A percentile compares a stretch with the other conserved stretches of the same genome.
These are phyloP conservation scores for Colletotrichum incanum DNA, from an alignment of 2,329 filamentous ascomycete genomes.

Conservation along the genomic window DNA sequence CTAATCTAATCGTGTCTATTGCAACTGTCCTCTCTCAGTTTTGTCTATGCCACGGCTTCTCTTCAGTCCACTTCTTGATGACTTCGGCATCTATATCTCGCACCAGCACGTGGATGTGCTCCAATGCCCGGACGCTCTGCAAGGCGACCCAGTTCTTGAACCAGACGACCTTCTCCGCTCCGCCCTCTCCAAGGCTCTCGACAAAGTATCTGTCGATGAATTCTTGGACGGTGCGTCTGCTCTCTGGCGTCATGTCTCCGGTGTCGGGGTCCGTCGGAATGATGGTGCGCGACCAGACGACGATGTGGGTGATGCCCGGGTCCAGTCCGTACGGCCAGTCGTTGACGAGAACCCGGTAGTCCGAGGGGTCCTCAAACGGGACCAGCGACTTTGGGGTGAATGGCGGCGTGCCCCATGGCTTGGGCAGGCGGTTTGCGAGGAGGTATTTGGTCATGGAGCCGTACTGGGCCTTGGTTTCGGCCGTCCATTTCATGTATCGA, in stretches of 20 bases:
- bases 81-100: constrained; percentile 67
- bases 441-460: constrained; percentile 87
- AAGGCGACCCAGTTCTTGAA: constrained; percentile 95
- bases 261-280: constrained; percentile 80
- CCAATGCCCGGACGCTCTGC: constrained; percentile 89
- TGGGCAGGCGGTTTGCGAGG: constrained; percentile 78
- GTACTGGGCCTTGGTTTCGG: constrained; percentile 78
- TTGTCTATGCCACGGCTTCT: constrained; percentile 57
- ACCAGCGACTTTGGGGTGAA: constrained; percentile 66
- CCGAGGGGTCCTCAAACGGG: constrained; percentile 69
- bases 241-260: constrained; percentile 81
- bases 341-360: constrained; percentile 83
- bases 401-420: constrained; percentile 75
- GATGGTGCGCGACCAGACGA: constrained; percentile 91
- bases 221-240: constrained; percentile 73
- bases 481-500: constrained; percentile 84
- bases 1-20: constrained; percentile 26
- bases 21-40: constrained; percentile 26
- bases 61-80: constrained; percentile 68
- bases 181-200: constrained; percentile 65
- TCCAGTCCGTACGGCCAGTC: constrained; percentile 94
- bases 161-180: constrained; percentile 77
- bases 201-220: constrained; percentile 82
- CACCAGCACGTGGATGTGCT: constrained; percentile 89
- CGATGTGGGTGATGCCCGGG: constrained; percentile 80